Evolutionary conservation across 108 stramenopile species (phyloP), one percentile per base, ranked within the genome.

Genomic region (Cyclotella atomus): DNA sequence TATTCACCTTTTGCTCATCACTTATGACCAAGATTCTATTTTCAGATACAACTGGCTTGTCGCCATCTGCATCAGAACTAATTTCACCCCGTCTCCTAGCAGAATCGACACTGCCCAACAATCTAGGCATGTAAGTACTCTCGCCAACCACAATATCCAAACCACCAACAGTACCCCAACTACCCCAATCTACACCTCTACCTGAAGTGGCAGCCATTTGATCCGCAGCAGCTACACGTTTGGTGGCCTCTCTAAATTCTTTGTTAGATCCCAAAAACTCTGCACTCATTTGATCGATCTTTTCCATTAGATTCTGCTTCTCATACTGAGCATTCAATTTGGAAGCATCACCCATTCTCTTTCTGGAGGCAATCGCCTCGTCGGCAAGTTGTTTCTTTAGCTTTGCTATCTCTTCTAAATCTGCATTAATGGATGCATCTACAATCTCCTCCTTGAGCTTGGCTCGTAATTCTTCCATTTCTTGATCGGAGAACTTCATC

Each of bases 231-330:
- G 87, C 84, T 20, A 84, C 88, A 49, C 75, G 17, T 33, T 77
- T 59, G 9, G 71, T 71, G 17, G 43, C 27, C 29, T 75, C 73
- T 54, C 76, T 44, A 57, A 60, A 59, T 17, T 59, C 71, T 14
- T 49, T 56, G 60, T 71, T 82, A 5, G 25, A 0, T 23, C 30
- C 38, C 50, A 93, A 63, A 71, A 93, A 91, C n/a, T 81, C 70
- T 10, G 59, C 36, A 10, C 79, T 83, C 50, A 93, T 5, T 24
- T 69, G 38, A 71, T 91, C 92, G 71, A 93, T 93, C 56, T 88
- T 89, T 50, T 69, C 66, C 80, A 89, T 72, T 3, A 93, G 62
- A 43, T 77, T 68, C 24, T 85, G 77, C 32, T 73, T 71, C 59
- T 84, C 79, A 12, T 38, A 44, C 25, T 59, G 54, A 0, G 23